Base-by-base conservation (phyloP, 148 eudicot genomes). In the Diospyros kaki region DNA sequence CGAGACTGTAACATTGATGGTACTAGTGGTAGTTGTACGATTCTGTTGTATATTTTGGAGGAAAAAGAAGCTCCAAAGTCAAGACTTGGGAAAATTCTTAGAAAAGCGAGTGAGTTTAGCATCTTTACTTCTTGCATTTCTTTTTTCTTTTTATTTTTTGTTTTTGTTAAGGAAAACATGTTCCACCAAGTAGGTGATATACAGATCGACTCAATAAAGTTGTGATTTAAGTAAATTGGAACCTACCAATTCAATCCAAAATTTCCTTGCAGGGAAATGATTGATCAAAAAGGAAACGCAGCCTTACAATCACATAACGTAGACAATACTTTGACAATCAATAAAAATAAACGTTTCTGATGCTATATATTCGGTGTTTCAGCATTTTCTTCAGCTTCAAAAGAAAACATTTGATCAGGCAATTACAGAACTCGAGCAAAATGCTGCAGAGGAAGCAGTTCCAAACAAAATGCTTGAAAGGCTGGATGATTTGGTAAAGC, bases 1-100 rank as follows among this genome's bases (percentile, higher is more conserved):
- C 18, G 93, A 95, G 77, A 81, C 93, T 42, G 64, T 76, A 55
- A 42, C 89, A 28, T 68, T 95, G 83, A 77, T 93, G 48, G 61
- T 81, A 65, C 77, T 93, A 17, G 88, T 86, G 46, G 72, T 83
- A 56, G 60, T 71, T 13, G 97, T 89, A 48, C 80, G 94, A 63
- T 89, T 89, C 84, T 95, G 99, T 78, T 91, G 87, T 66, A 75
- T 88, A 56, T 93, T 95, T 76, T 95, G 99, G 99, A 78, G 81
- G 77, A 95, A 95, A 68, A 88, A 76, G 71, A 95, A 91, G 87
- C 88, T 95, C 68, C 94, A 86, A 87, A 83, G 73, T 73, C 97
- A 81, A 77, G 79, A 85, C 65, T 94, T 95, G 3, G 91, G 93
- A 55, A 83, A 75, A 76, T 93, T 95, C 80, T 86, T 95, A 6